These are phyloP conservation scores for Megacollybia platyphylla DNA, from an alignment of 1,284 basidiomycete species.

Conservation along the genomic window DNA sequence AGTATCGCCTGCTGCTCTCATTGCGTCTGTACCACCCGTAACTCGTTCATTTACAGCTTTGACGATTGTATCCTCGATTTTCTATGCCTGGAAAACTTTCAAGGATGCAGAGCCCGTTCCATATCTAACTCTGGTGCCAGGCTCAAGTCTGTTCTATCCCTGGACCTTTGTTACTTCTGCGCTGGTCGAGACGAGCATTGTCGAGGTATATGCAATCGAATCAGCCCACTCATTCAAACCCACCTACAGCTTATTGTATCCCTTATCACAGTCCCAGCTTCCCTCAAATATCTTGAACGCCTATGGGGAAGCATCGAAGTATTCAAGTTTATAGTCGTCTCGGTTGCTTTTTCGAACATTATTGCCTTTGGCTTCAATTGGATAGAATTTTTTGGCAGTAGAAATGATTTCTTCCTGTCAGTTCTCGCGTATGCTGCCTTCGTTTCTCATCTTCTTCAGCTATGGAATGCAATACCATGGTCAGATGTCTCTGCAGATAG, in stretches of 20 bases:
- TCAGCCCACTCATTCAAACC: neutral
- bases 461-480: constrained; percentile 87
- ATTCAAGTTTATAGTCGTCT: constrained; percentile 74
- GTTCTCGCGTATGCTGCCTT: constrained; percentile 13
- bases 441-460: constrained; percentile 24
- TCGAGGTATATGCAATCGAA: constrained; percentile 53
- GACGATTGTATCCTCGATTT: constrained; percentile 50
- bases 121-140: constrained; percentile 81
- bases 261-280: constrained; percentile 69
- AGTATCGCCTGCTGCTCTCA: constrained; percentile 57
- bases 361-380: constrained; percentile 78
- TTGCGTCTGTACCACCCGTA: constrained; percentile 65
- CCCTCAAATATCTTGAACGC: constrained; percentile 83
- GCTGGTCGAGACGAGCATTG: constrained; percentile 74
- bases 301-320: constrained; percentile 87
- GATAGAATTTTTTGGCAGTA: constrained; percentile 62
- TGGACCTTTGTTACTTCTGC: constrained; percentile 88
- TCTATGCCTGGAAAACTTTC: constrained; percentile 57
- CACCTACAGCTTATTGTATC: constrained; percentile 60
- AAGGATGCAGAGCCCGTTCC: constrained; percentile 37
- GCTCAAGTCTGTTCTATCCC: constrained; percentile 75
- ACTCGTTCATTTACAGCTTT: constrained; percentile 68
- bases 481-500: constrained; percentile 84
- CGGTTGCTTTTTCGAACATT: constrained; percentile 74
- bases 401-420: constrained; percentile 65